These are phyloP conservation scores for Diplodia sapinea DNA, from an alignment of 2,329 filamentous ascomycete genomes.

Conservation along the genomic window DNA sequence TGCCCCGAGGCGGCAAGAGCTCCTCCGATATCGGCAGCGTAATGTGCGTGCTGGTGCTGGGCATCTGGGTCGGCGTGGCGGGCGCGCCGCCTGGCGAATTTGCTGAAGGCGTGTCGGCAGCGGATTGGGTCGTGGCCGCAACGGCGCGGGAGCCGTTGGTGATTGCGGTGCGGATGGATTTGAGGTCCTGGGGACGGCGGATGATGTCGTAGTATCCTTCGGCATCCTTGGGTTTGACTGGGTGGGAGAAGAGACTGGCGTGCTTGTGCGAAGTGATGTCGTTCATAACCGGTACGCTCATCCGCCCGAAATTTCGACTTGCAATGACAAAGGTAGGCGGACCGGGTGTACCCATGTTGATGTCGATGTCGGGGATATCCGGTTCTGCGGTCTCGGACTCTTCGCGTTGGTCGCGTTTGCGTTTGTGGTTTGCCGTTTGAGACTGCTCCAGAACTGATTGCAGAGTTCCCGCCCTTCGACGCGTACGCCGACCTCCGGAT, in stretches of 20 bases:
- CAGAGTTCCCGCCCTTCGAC: conserved; percentile 39
- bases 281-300: conserved; percentile 57
- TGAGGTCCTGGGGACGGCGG: conserved; percentile 58
- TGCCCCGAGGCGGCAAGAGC: conserved; percentile 81
- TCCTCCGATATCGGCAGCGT: conserved; percentile 72
- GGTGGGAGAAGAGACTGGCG: conserved; percentile 56
- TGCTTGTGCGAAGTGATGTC: conserved; percentile 60
- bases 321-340: conserved; percentile 47
- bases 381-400: conserved; percentile 43
- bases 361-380: conserved; percentile 36
- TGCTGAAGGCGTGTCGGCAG: conserved; percentile 65
- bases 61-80: conserved; percentile 39
- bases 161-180: conserved; percentile 58
- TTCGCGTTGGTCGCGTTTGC: conserved; percentile 47
- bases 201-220: conserved; percentile 60
- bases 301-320: conserved; percentile 56
- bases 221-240: conserved; percentile 57
- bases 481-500: conserved; percentile 32
- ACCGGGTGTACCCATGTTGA: conserved; percentile 37
- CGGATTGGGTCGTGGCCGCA: conserved; percentile 54
- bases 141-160: conserved; percentile 65
- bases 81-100: conserved; percentile 58
- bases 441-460: conserved; percentile 38
- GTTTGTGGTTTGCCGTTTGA: conserved; percentile 41
- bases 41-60: conserved; percentile 23